phyloP scores from a whole-genome alignment of 768 basidiomycete genomes.

The Tulasnella sp. region DNA sequence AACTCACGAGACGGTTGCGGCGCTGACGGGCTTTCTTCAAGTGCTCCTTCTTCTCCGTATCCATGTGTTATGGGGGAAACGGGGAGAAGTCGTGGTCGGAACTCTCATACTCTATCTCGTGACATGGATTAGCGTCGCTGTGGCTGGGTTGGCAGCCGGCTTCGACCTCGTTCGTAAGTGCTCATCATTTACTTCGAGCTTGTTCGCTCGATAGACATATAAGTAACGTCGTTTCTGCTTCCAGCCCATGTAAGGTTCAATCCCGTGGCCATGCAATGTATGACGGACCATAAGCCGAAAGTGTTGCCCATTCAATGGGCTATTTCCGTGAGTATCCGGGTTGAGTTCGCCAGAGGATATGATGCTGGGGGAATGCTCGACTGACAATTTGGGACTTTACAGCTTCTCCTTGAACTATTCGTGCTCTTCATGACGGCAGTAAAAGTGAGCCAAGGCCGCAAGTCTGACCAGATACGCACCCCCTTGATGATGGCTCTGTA shows the following conservation, averaged over 20 bases:
- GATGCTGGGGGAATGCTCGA: not conserved
- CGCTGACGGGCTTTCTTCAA: not conserved
- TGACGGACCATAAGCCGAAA: not conserved
- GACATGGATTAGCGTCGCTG: not conserved
- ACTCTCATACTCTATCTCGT: not conserved
- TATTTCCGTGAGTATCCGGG: not conserved
- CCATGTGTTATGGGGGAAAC: not conserved
- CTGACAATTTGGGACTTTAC: not conserved
- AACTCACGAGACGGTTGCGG: not conserved
- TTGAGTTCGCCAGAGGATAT: not conserved
- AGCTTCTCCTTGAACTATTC: not conserved
- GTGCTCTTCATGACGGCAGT: slow-evolving; percentile 10
- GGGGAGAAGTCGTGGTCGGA: not conserved
- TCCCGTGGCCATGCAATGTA: not conserved
- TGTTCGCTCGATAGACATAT: not conserved
- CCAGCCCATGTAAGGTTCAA: not conserved
- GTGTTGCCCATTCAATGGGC: not conserved
- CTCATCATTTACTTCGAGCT: not conserved
- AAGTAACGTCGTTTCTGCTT: not conserved
- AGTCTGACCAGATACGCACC: not conserved
- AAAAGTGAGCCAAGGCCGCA: not conserved
- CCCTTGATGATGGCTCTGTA: not conserved
- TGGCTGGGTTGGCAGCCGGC: not conserved
- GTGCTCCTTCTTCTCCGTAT: not conserved
- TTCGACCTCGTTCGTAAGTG: not conserved